Base-by-base conservation (phyloP, 805 yeast species). In the Cyberlindnera mrakii region DNA sequence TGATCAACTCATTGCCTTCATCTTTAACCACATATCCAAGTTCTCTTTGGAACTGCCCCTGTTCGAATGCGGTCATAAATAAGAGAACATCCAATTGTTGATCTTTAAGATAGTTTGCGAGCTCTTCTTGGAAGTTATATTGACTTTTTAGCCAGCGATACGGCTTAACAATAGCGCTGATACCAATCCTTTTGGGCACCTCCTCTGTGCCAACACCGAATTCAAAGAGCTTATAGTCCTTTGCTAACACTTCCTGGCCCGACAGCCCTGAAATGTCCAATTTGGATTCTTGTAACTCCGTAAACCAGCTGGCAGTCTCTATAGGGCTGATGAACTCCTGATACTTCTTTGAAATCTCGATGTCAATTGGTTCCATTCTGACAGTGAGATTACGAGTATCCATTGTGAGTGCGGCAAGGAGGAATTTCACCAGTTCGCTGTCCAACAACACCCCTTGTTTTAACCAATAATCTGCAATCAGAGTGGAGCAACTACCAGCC, bases 191-290 rank as follows among this genome's bases (percentile, higher is more conserved):
- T 3, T 61, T 43, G 1, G 51, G 53, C 2, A 55, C 55, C 5
- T 58, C 58, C 9, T 55, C 52, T 15, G 53, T 62, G 9, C 62
- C 68, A 20, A 50, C 45, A 3, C 39, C 47, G 41, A 70, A 69
- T 5, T 57, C 62, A 66, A 83, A 89, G 54, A 78, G 78, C 58
- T 91, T 91, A 63, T 85, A 91, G 59, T 91, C 99, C 60, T 89
- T 90, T 36, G 81, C 67, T 33, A 93, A 65, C 6, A 93, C 62
- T 40, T 88, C 95, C 5, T 52, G 52, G 5, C 79, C 60, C 1
- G 75, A 54, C 31, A 93, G 67, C 0, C 87, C 89, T 3, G 61
- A 58, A 31, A 90, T 66, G 54, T 86, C 77, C 44, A 72, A 72
- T 58, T 88, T 90, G 16, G 80, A 78, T 3, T 53, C 48, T 37